A percentile compares a stretch with the other conserved stretches of the same genome.
Evolutionary conservation across 257 asterid genomes (phyloP).

Genomic region (Cinchona pubescens): DNA sequence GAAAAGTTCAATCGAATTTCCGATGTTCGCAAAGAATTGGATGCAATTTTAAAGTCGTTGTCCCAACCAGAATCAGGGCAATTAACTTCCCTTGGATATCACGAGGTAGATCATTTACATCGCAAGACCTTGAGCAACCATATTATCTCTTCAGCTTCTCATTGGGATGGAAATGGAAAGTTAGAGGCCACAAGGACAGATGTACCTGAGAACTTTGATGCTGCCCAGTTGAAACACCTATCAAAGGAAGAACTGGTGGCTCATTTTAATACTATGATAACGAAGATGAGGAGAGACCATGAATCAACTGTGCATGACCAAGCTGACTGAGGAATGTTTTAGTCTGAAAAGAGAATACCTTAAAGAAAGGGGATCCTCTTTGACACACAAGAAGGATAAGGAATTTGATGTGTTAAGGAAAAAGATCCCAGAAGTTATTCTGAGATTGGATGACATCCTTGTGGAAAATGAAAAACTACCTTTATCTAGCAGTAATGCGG

Average conservation of each 20-base stretch:
- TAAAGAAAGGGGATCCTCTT: constrained; percentile 47
- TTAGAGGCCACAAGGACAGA: constrained; percentile 40
- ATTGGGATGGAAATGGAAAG: constrained; percentile 52
- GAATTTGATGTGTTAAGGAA: constrained; percentile 62
- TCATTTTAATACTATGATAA: constrained; percentile 54
- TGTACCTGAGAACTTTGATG: constrained; percentile 54
- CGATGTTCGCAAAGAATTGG: constrained; percentile 48
- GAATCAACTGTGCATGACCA: constrained; percentile 59
- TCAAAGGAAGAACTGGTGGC: constrained; percentile 47
- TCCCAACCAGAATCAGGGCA: constrained; percentile 46
- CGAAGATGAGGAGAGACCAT: constrained; percentile 69
- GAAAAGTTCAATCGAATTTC: constrained; percentile 63
- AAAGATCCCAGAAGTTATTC: constrained; percentile 55
- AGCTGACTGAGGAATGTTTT: constrained; percentile 62
- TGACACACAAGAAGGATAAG: constrained; percentile 59
- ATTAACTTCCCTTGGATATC: constrained; percentile 55
- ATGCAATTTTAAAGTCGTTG: constrained; percentile 56
- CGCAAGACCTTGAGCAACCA: constrained; percentile 42
- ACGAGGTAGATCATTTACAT: constrained; percentile 54
- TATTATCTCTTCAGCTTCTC: constrained; percentile 26
- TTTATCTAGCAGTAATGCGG: constrained; percentile 32
- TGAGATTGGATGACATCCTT: constrained; percentile 61
- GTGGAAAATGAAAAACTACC: constrained; percentile 47
- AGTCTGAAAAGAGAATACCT: constrained; percentile 60
- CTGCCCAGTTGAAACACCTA: constrained; percentile 58